Conservation (phyloP, 192 early-diverging fungal species). For the Umbelopsis vinacea region DNA sequence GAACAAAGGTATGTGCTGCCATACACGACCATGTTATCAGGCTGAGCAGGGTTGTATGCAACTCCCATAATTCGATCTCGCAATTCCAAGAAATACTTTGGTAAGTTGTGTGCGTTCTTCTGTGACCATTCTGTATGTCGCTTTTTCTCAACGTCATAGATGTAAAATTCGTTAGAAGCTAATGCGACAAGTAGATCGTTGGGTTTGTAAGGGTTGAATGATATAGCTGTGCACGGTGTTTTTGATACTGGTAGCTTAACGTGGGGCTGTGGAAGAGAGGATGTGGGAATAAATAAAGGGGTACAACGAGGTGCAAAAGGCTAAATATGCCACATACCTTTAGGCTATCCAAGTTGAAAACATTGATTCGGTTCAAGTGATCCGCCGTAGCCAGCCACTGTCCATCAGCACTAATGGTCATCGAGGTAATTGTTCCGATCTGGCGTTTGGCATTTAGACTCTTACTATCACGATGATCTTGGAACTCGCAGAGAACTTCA, state of each 20-base stretch:
- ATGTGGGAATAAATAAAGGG: neutral
- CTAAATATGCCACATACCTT: constrained; percentile 48
- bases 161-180: constrained; percentile 74
- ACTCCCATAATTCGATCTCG: constrained; percentile 78
- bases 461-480: constrained; percentile 62
- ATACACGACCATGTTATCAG: constrained; percentile 68
- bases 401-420: constrained; percentile 81
- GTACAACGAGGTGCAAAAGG: neutral
- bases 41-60: constrained; percentile 67
- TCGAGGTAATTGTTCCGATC: constrained; percentile 62
- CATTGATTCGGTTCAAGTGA: constrained; percentile 68
- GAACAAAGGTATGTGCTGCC: constrained; percentile 72
- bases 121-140: constrained; percentile 84
- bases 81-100: constrained; percentile 62
- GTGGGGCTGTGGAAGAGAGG: constrained; percentile 57
- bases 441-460: constrained; percentile 49
- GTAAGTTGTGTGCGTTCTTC: constrained; percentile 68
- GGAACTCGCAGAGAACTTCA: constrained; percentile 66
- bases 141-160: constrained; percentile 74
- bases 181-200: constrained; percentile 61
- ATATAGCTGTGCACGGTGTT: constrained; percentile 66
- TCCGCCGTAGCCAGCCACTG: constrained; percentile 85
- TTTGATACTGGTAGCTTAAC: constrained; percentile 64
- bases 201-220: constrained; percentile 65
- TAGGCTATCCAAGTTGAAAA: constrained; percentile 74